phyloP scores from a whole-genome alignment of 2,329 filamentous ascomycete genomes.

The Fusarium foetens region DNA sequence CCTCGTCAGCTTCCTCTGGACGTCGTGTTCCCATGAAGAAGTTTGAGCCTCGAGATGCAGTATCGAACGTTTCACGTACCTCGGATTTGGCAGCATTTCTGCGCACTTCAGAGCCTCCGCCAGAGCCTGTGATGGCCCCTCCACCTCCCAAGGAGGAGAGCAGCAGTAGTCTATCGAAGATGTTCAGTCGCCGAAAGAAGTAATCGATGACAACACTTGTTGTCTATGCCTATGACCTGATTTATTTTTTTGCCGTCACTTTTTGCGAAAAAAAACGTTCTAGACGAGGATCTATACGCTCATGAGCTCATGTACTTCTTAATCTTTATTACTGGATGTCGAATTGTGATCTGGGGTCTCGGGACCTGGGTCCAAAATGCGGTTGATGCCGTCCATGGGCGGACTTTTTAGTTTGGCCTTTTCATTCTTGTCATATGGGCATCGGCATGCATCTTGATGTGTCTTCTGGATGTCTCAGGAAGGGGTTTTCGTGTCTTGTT shows the following conservation, averaged over 20 bases:
- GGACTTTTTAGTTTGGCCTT: slow-evolving; percentile 24
- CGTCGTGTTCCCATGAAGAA: slow-evolving; percentile 66
- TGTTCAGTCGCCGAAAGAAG: slow-evolving; percentile 64
- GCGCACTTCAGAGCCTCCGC: slow-evolving; percentile 72
- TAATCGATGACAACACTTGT: slow-evolving; percentile 45
- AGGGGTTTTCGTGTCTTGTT: slow-evolving; percentile 1
- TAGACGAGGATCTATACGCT: slow-evolving; percentile 38
- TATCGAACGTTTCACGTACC: slow-evolving; percentile 63
- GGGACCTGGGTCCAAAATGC: slow-evolving; percentile 1
- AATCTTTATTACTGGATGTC: slow-evolving; percentile 40
- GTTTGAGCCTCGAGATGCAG: slow-evolving; percentile 66
- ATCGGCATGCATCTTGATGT: slow-evolving; percentile 14
- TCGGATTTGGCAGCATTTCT: slow-evolving; percentile 79
- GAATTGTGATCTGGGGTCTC: slow-evolving; percentile 4
- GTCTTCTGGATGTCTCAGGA: slow-evolving; percentile 22
- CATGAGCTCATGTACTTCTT: slow-evolving; percentile 44
- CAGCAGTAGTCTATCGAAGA: slow-evolving; percentile 56
- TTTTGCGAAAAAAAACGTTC: not conserved
- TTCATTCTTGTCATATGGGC: slow-evolving; percentile 17
- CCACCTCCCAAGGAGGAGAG: slow-evolving; percentile 50
- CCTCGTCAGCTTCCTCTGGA: slow-evolving; percentile 45
- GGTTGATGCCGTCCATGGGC: slow-evolving; percentile 4
- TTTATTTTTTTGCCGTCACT: slow-evolving; percentile 20
- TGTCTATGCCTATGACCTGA: slow-evolving; percentile 21
- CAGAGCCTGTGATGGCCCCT: slow-evolving; percentile 46